Evolutionary conservation across 1,139 yeast species (phyloP).

Genomic region (Chernovozyma sophiae-reginae): DNA sequence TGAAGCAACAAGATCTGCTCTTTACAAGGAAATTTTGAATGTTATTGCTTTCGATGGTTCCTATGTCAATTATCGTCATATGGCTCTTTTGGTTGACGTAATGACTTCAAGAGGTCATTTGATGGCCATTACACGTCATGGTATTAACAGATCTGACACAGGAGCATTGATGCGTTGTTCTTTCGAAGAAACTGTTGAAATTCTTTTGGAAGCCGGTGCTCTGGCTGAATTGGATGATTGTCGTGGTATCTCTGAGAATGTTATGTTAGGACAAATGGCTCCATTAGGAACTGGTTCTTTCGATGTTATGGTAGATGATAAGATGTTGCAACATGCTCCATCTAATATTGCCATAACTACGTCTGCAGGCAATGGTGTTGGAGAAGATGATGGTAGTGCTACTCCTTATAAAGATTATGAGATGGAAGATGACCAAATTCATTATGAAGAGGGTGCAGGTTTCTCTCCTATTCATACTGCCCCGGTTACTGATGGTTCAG

Average conservation of each 20-base stretch:
- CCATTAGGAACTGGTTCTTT: conserved; percentile 99
- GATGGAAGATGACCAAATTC: conserved; percentile 72
- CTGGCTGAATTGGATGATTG: conserved; percentile 97
- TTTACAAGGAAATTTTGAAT: conserved; percentile 88
- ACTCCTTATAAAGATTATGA: conserved; percentile 88
- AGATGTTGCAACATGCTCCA: conserved; percentile 68
- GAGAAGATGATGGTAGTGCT: conserved; percentile 73
- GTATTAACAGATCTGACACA: conserved; percentile 97
- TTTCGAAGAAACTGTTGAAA: conserved; percentile 98
- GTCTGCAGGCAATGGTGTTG: conserved; percentile 21
- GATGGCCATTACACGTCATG: conserved; percentile 99
- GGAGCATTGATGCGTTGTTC: conserved; percentile 99
- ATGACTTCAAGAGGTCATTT: conserved; percentile 99
- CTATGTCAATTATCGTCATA: conserved; percentile 95
- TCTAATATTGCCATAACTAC: conserved; percentile 47
- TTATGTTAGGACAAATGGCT: conserved; percentile 96
- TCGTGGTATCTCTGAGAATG: conserved; percentile 97
- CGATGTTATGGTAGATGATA: conserved; percentile 92
- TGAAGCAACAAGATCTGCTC: conserved; percentile 95
- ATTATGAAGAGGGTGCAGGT: conserved; percentile 77
- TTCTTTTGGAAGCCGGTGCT: conserved; percentile 95
- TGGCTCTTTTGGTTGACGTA: conserved; percentile 95
- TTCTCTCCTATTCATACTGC: conserved; percentile 94
- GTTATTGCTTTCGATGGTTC: conserved; percentile 99
- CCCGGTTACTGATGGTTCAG: conserved; percentile 74